Percentiles rank a stretch among this genome's conserved stretches.
Conservation (phyloP, 2,329 filamentous ascomycete genomes). For the Penicillium crustosum region DNA sequence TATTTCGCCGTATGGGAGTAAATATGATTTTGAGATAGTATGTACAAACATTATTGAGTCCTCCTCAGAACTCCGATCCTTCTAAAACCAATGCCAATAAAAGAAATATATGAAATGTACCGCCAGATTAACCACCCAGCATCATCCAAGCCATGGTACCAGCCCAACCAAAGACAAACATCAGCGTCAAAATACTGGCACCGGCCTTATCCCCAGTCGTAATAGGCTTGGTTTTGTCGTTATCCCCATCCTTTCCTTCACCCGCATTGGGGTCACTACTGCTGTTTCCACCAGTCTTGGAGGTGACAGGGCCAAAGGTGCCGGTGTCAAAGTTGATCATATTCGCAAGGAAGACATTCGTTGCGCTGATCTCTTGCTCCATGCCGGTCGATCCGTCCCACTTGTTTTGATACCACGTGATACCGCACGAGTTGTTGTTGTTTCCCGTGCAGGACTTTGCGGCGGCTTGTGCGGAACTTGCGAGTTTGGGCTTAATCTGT, state of each 20-base stretch:
- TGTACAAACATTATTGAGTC: neutral
- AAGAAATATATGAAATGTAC: neutral
- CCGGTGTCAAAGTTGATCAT: slow-evolving; percentile 52
- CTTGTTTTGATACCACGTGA: slow-evolving; percentile 56
- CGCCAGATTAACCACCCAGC: slow-evolving; percentile 19
- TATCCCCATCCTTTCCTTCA: neutral
- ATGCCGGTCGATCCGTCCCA: slow-evolving; percentile 62
- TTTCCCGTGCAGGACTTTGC: slow-evolving; percentile 61
- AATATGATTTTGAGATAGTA: neutral
- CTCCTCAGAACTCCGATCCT: slow-evolving; percentile 1
- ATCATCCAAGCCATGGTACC: slow-evolving; percentile 36
- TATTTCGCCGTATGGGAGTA: neutral
- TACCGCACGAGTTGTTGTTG: slow-evolving; percentile 62
- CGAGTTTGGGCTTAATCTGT: slow-evolving; percentile 58
- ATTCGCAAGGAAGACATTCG: slow-evolving; percentile 63
- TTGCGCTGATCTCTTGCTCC: slow-evolving; percentile 67
- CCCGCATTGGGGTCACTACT: slow-evolving; percentile 41
- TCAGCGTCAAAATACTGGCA: slow-evolving; percentile 40
- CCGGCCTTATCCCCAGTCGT: slow-evolving; percentile 40
- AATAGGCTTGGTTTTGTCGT: slow-evolving; percentile 15
- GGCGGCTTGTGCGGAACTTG: slow-evolving; percentile 59
- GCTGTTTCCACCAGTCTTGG: slow-evolving; percentile 57
- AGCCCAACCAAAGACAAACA: slow-evolving; percentile 31
- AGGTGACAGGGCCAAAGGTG: slow-evolving; percentile 44
- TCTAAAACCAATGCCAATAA: neutral